phyloP scores from a whole-genome alignment of 495 filamentous ascomycete genomes.

The Pyrenula massariospora region DNA sequence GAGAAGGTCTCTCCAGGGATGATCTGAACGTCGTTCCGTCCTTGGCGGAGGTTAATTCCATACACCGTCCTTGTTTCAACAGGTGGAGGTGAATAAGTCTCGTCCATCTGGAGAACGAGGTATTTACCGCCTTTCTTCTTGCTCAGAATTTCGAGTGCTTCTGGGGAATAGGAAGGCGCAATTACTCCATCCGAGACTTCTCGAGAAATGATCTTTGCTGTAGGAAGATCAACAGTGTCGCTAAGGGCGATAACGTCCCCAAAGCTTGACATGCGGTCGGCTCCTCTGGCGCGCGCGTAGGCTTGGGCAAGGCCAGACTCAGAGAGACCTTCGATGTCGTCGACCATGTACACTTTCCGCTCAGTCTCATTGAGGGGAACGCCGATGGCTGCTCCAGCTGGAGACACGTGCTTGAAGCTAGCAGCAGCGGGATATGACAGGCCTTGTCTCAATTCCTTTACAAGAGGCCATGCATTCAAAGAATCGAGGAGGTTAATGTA shows the following conservation, averaged over 20 bases:
- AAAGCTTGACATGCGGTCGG: constrained; percentile 95
- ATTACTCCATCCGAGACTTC: constrained; percentile 97
- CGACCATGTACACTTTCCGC: constrained; percentile 95
- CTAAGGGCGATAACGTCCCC: constrained; percentile 92
- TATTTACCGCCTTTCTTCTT: constrained; percentile 99
- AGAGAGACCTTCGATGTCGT: constrained; percentile 82
- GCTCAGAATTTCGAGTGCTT: constrained; percentile 79
- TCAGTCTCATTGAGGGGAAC: constrained; percentile 74
- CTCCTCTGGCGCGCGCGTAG: constrained; percentile 87
- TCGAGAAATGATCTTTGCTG: constrained; percentile 90
- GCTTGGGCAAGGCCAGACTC: constrained; percentile 79
- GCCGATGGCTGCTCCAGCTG: constrained; percentile 90
- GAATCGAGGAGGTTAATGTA: constrained; percentile 97
- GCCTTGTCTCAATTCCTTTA: constrained; percentile 89
- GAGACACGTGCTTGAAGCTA: constrained; percentile 98
- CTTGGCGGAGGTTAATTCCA: constrained; percentile 74
- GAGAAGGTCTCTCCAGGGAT: constrained; percentile 71
- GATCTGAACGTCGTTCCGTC: constrained; percentile 84
- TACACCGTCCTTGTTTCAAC: constrained; percentile 79
- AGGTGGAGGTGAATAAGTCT: constrained; percentile 61
- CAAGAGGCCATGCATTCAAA: constrained; percentile 90
- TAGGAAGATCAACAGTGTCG: constrained; percentile 76
- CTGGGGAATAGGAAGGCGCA: constrained; percentile 72
- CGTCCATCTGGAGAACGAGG: constrained; percentile 89
- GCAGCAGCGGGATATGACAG: constrained; percentile 84